phyloP scores from a whole-genome alignment of 176 grass and related monocot genomes.

The Triticum timopheevii region DNA sequence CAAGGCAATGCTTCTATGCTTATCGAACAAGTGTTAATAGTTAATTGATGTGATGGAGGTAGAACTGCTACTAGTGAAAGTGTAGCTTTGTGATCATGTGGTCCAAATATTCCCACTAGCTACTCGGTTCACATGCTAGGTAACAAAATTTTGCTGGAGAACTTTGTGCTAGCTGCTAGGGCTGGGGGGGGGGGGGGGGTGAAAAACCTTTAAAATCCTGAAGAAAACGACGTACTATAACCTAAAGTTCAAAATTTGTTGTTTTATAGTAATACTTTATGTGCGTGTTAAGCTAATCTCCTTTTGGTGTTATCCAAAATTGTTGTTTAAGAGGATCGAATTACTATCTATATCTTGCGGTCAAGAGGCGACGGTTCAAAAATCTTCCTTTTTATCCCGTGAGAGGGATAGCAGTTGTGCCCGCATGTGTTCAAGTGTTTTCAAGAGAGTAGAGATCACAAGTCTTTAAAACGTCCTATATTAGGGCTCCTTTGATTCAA shows the following conservation, averaged over 20 bases:
- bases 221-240: background rate
- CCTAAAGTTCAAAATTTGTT: background rate
- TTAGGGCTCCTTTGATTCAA: no score
- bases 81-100: constrained; percentile 1
- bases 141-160: background rate
- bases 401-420: no score
- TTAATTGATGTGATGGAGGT: constrained; percentile 41
- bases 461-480: no score
- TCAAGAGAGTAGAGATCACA: no score
- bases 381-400: no score
- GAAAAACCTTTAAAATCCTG: background rate
- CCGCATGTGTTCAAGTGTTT: no score
- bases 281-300: background rate
- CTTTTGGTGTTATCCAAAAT: no score
- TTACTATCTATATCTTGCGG: no score
- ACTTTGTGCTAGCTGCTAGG: constrained; percentile 1
- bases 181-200: background rate
- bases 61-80: constrained; percentile 47
- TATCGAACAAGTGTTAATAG: constrained; percentile 4
- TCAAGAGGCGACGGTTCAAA: no score
- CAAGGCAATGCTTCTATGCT: background rate
- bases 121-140: background rate
- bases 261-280: background rate
- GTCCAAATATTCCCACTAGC: constrained; percentile 39
- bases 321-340: no score